phyloP scores from a whole-genome alignment of 306 rosid genomes.

The Styphnolobium japonicum region DNA sequence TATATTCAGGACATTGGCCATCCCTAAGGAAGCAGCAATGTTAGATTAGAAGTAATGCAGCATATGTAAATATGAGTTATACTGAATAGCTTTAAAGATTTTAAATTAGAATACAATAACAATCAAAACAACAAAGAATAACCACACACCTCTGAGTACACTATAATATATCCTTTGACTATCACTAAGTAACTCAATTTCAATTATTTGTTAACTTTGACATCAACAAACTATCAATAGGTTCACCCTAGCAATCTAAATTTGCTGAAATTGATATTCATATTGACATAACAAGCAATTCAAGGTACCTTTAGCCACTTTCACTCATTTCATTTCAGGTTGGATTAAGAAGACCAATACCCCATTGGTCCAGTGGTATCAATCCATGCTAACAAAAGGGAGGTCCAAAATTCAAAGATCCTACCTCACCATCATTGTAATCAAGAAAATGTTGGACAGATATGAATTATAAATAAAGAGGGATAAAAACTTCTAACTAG shows the following conservation, averaged over 20 bases:
- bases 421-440: neutral
- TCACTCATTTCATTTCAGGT: neutral
- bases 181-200: neutral
- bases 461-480: neutral
- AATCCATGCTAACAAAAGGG: neutral
- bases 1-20: constrained; percentile 93
- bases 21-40: constrained; percentile 62
- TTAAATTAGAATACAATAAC: neutral
- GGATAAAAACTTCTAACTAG: neutral
- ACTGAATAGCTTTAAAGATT: neutral
- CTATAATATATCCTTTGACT: neutral
- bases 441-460: neutral
- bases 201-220: neutral
- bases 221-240: neutral
- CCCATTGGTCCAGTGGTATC: neutral
- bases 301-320: neutral
- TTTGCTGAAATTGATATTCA: neutral
- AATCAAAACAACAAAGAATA: neutral
- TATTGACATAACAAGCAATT: neutral
- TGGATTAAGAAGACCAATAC: neutral
- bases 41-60: constrained; percentile 17
- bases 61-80: constrained; percentile 8
- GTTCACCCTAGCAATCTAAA: neutral
- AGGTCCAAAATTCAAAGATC: neutral
- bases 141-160: neutral